These are phyloP conservation scores for Cyphellophora attinorum DNA, from an alignment of 2,329 filamentous ascomycete genomes.

Conservation along the genomic window DNA sequence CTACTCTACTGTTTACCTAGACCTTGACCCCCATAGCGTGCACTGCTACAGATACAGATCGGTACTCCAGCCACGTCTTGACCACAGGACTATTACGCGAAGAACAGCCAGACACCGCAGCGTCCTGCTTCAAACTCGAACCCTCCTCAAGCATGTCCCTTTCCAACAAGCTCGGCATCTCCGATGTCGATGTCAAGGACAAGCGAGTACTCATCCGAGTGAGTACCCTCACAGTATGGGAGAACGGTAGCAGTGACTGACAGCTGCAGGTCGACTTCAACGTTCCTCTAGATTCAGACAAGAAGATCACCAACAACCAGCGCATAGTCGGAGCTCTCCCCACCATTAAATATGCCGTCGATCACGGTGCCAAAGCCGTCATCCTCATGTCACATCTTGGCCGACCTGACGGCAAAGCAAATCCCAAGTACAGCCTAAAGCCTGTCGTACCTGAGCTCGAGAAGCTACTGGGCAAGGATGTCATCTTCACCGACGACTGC, in stretches of 20 bases:
- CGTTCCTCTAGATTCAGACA: conserved; percentile 85
- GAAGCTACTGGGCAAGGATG: conserved; percentile 74
- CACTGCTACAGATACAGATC: no score
- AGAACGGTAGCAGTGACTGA: no score
- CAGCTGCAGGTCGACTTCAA: conserved; percentile 88
- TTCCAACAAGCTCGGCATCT: conserved; percentile 94
- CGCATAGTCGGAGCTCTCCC: conserved; percentile 92
- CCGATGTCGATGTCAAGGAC: conserved; percentile 91
- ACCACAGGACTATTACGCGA: no score
- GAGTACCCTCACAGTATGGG: conserved; percentile 35
- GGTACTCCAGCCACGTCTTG: no score
- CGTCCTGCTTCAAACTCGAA: no score
- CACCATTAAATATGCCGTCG: conserved; percentile 88
- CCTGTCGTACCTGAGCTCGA: conserved; percentile 85
- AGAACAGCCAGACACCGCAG: no score
- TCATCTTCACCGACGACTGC: conserved; percentile 82
- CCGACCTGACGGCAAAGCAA: conserved; percentile 80
- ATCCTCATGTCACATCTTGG: conserved; percentile 98
- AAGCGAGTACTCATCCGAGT: conserved; percentile 97
- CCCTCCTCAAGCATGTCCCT: no score
- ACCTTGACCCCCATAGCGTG: no score
- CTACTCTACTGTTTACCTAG: no score
- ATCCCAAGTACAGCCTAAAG: conserved; percentile 89
- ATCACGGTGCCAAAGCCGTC: conserved; percentile 83
- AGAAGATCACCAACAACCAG: conserved; percentile 96